Conservation (phyloP, 164 flowering plant genomes). For the Chimonanthus praecox region DNA sequence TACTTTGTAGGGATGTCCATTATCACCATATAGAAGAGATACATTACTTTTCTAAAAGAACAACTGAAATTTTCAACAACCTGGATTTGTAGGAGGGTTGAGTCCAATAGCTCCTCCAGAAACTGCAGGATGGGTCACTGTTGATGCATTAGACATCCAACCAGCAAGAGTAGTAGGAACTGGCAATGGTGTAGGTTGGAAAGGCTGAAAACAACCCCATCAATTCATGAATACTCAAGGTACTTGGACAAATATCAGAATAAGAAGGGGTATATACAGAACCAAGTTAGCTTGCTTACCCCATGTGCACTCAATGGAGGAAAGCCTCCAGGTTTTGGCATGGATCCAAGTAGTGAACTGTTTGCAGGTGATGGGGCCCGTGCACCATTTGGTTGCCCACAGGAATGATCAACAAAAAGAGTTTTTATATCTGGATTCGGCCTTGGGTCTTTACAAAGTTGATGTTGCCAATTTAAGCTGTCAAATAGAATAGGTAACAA, state of each 20-base stretch:
- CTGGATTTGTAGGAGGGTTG: conserved; percentile 56
- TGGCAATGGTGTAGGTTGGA: conserved; percentile 61
- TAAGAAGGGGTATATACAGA: not conserved
- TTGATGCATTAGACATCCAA: conserved; percentile 81
- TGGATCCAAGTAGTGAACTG: conserved; percentile 60
- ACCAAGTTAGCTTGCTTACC: conserved; percentile 27
- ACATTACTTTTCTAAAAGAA: not conserved
- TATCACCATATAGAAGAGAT: not conserved
- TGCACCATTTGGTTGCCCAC: conserved; percentile 89
- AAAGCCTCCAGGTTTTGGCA: conserved; percentile 78
- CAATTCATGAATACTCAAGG: conserved; percentile 2
- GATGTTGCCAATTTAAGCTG: conserved; percentile 96
- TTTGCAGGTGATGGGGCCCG: conserved; percentile 80
- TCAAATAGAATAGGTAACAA: not conserved
- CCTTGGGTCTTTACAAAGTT: conserved; percentile 81
- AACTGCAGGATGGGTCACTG: conserved; percentile 57
- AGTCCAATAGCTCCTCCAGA: conserved; percentile 75
- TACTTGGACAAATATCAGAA: not conserved
- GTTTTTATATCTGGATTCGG: conserved; percentile 94
- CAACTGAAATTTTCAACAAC: conserved; percentile 19
- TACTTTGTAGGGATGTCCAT: not conserved
- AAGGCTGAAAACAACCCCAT: conserved; percentile 45
- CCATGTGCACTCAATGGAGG: conserved; percentile 80
- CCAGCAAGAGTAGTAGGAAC: conserved; percentile 68
- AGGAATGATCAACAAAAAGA: conserved; percentile 82